phyloP scores from a whole-genome alignment of 257 asterid species.

The Plectranthus barbatus region DNA sequence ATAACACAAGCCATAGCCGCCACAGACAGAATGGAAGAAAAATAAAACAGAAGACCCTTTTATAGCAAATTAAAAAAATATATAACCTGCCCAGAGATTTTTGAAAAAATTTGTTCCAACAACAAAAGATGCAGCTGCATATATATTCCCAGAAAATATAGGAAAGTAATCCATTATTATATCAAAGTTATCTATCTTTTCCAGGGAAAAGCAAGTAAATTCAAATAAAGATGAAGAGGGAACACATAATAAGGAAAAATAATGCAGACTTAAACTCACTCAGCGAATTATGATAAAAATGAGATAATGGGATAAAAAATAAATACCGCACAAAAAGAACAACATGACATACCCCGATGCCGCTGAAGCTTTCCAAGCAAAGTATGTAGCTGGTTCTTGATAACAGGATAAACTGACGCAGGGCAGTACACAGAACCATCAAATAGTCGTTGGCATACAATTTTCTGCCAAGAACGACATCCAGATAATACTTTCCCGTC shows the following conservation, averaged over 20 bases:
- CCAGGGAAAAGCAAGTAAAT: no score
- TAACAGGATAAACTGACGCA: slow-evolving; percentile 59
- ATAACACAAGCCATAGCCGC: neutral
- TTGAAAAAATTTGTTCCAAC: no score
- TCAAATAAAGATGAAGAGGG: no score
- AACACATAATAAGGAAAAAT: no score
- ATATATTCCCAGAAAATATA: no score
- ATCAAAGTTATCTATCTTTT: no score
- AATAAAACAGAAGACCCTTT: neutral
- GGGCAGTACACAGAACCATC: slow-evolving; percentile 78
- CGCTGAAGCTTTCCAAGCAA: slow-evolving; percentile 40
- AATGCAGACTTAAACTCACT: slow-evolving; percentile 1
- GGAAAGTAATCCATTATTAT: no score
- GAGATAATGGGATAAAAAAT: neutral
- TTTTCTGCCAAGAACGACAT: slow-evolving; percentile 74
- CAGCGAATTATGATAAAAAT: slow-evolving; percentile 4
- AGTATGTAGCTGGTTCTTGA: slow-evolving; percentile 37
- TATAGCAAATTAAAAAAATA: no score
- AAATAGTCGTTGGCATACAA: slow-evolving; percentile 61
- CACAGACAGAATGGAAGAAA: neutral
- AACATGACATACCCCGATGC: slow-evolving; percentile 34
- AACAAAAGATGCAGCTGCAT: no score
- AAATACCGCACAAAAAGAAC: neutral
- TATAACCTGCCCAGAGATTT: no score
- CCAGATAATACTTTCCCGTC: slow-evolving; percentile 75